Evolutionary conservation across 345 rosid genomes (phyloP).

Genomic region (Anacardium occidentale): DNA sequence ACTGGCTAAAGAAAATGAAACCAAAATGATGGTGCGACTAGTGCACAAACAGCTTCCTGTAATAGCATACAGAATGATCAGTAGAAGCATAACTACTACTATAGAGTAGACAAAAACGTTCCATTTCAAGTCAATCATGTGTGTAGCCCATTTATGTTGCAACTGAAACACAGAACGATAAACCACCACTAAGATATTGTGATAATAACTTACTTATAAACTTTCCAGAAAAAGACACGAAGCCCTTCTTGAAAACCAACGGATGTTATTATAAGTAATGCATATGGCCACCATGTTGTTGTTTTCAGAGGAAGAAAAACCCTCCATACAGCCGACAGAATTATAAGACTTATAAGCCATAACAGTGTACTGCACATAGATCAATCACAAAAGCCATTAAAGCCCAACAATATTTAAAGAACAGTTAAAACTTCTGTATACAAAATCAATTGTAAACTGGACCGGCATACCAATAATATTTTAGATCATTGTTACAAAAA

Average conservation of each 20-base stretch:
- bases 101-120: neutral
- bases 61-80: neutral
- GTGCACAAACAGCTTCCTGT: neutral
- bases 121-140: neutral
- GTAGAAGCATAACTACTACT: neutral
- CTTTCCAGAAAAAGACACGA: conserved; percentile 82
- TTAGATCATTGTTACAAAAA: no score
- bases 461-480: neutral
- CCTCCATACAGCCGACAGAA: conserved; percentile 86
- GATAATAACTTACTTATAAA: conserved; percentile 58
- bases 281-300: conserved; percentile 73
- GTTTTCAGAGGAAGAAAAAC: conserved; percentile 85
- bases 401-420: neutral
- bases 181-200: neutral
- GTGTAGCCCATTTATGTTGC: neutral
- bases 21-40: no score
- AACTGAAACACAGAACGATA: neutral
- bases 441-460: neutral
- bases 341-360: conserved; percentile 86
- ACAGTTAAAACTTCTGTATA: neutral
- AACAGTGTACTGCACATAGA: conserved; percentile 63
- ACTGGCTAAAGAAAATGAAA: no score
- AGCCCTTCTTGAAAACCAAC: conserved; percentile 89
- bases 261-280: conserved; percentile 70
- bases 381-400: conserved; percentile 12